Evolutionary conservation across 2,329 filamentous ascomycete genomes (phyloP).

Genomic region (Sarocladiaceae sp.): DNA sequence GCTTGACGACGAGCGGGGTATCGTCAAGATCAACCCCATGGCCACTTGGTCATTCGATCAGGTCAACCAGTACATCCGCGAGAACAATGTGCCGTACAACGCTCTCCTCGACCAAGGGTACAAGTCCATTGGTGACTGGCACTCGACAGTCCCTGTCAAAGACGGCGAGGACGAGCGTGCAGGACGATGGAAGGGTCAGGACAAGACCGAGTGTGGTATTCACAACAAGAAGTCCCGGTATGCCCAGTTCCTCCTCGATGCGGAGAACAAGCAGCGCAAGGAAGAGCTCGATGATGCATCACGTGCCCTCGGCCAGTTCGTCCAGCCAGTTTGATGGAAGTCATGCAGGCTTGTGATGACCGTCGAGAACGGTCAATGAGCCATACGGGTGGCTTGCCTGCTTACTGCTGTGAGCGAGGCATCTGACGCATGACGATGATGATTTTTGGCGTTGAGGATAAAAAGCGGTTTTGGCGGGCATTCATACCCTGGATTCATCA

Average conservation of each 20-base stretch:
- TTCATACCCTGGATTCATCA: slow-evolving; percentile 6
- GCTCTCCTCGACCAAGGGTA: slow-evolving; percentile 86
- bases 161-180: slow-evolving; percentile 94
- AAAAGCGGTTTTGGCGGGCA: slow-evolving; percentile 7
- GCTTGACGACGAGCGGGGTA: slow-evolving; percentile 75
- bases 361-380: too few relatives aligned
- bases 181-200: slow-evolving; percentile 92
- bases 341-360: neutral
- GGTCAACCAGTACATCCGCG: slow-evolving; percentile 80
- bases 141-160: slow-evolving; percentile 84
- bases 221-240: slow-evolving; percentile 97
- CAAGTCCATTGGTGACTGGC: slow-evolving; percentile 97
- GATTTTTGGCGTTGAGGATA: slow-evolving; percentile 2
- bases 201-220: slow-evolving; percentile 97
- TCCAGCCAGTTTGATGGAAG: neutral
- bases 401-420: too few relatives aligned
- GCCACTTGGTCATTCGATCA: slow-evolving; percentile 91
- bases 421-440: neutral
- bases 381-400: too few relatives aligned
- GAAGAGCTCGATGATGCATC: slow-evolving; percentile 16
- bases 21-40: slow-evolving; percentile 96
- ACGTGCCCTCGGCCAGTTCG: slow-evolving; percentile 19
- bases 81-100: slow-evolving; percentile 90
- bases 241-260: slow-evolving; percentile 71
- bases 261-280: slow-evolving; percentile 62